These are phyloP conservation scores for Bolboschoenus planiculmis DNA, from an alignment of 176 grass and related monocot genomes.

Conservation along the genomic window DNA sequence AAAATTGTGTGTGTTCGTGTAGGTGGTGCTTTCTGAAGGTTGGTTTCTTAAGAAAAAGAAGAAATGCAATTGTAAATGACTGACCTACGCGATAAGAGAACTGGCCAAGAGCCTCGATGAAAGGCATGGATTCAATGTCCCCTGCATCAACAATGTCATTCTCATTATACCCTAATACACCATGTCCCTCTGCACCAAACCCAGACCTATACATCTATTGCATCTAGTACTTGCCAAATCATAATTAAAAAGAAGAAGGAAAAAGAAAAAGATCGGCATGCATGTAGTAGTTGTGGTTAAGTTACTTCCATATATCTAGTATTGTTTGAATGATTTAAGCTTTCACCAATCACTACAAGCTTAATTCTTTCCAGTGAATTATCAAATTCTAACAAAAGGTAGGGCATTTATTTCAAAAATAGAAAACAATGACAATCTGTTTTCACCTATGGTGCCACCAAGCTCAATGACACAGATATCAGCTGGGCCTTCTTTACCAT, in stretches of 20 bases:
- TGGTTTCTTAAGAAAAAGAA: neutral
- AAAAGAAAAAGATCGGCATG: neutral
- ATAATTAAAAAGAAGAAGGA: slow-evolving; percentile 27
- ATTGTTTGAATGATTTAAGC: neutral
- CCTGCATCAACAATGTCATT: slow-evolving; percentile 79
- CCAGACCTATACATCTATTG: slow-evolving; percentile 63
- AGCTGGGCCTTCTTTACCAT: slow-evolving; percentile 73
- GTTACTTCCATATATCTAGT: slow-evolving; percentile 6
- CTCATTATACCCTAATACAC: slow-evolving; percentile 51
- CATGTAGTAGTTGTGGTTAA: slow-evolving; percentile 5
- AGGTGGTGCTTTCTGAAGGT: neutral
- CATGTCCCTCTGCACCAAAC: no score
- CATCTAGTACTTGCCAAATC: slow-evolving; percentile 12
- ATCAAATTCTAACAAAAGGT: slow-evolving; percentile 4
- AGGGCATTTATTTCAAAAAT: neutral
- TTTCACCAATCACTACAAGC: neutral
- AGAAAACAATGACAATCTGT: neutral
- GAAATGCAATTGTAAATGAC: slow-evolving; percentile 1
- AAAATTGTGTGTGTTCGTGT: neutral
- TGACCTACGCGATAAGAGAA: slow-evolving; percentile 92
- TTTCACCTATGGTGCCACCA: slow-evolving; percentile 90
- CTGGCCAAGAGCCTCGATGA: slow-evolving; percentile 91
- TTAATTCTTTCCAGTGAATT: neutral
- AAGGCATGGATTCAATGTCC: slow-evolving; percentile 99
- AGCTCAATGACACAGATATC: slow-evolving; percentile 98